A percentile compares a stretch with the other conserved stretches of the same genome.
phyloP scores from a whole-genome alignment of 495 filamentous ascomycete species.

The Podospora anserina region DNA sequence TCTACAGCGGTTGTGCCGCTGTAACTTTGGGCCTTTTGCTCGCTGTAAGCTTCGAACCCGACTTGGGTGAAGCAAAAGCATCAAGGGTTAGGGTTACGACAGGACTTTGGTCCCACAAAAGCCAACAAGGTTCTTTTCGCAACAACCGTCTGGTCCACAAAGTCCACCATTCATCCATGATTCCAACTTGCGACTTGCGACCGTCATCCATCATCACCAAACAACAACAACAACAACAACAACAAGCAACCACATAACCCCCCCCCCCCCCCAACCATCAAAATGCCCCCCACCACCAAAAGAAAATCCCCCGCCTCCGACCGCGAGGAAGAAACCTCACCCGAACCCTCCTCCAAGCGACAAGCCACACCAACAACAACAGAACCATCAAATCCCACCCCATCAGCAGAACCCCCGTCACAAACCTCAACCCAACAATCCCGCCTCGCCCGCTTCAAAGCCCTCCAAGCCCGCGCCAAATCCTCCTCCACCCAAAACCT shows the following conservation, averaged over 20 bases:
- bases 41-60: too few relatives aligned
- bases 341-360: not conserved
- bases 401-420: slow-evolving; percentile 16
- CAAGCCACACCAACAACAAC: slow-evolving; percentile 32
- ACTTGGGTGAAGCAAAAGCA: too few relatives aligned
- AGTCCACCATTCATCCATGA: not conserved
- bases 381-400: slow-evolving; percentile 19
- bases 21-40: too few relatives aligned
- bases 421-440: slow-evolving; percentile 38
- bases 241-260: not conserved
- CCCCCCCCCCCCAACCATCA: not conserved
- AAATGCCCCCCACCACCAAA: not conserved
- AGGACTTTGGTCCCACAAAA: not conserved
- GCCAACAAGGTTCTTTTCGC: not conserved
- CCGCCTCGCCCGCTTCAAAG: slow-evolving; percentile 71
- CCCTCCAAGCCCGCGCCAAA: slow-evolving; percentile 81
- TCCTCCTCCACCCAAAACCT: slow-evolving; percentile 71
- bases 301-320: slow-evolving; percentile 35
- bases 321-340: slow-evolving; percentile 45
- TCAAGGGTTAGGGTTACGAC: too few relatives aligned
- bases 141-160: not conserved
- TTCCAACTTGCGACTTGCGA: not conserved
- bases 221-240: not conserved
- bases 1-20: too few relatives aligned
- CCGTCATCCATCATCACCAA: not conserved